Evolutionary conservation across 2,329 filamentous ascomycete species (phyloP), one percentile per base, ranked within the genome.

Genomic region (Teratosphaeria viscida): DNA sequence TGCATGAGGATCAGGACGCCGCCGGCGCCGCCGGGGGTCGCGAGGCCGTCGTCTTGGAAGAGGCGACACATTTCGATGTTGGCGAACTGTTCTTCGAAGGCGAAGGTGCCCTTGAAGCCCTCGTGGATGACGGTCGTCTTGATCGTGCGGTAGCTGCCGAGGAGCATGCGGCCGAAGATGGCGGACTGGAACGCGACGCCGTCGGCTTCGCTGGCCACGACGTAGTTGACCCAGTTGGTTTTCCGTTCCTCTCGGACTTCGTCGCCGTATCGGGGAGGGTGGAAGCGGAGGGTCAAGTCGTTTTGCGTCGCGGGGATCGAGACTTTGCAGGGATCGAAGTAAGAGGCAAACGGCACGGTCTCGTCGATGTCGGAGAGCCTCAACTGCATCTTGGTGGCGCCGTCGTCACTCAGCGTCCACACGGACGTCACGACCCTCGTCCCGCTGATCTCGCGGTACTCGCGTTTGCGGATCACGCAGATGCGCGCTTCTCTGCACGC

Each of bases 51-150:
- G 54, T 79, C 76, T 61, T 77, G 72, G 77, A 77, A 79, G 0
- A 79, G 66, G 3, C 77, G 71, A 2, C 79, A 68, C 39, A 76
- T 76, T 60, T 79, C 77, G 60, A 78, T 75, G 23, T 74, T 77
- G 57, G 77, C 77, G 69, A 79, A 77, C 64, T 79, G 77, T 63
- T 78, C 76, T 57, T 77, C 74, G 59, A 78, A 77, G 2, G 74
- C 68, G 57, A 78, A 75, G 0, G 73, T 69, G 0, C 73, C 71
- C 23, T 70, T 67, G 19, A 78, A 56, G 5, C 77, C 76, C 58
- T 76, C 72, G 64, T 78, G 77, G 8, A 77, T 68, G 27, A 78
- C 75, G 37, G 75, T 73, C 1, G 76, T 78, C 59, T 77, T 76
- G 35, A 71, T 72, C 0, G 76, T 78, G 35, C 73, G 71, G 60